A percentile compares a stretch with the other conserved stretches of the same genome.
Evolutionary conservation across 495 filamentous ascomycete genomes (phyloP).

Genomic region (Copromyces sp.): DNA sequence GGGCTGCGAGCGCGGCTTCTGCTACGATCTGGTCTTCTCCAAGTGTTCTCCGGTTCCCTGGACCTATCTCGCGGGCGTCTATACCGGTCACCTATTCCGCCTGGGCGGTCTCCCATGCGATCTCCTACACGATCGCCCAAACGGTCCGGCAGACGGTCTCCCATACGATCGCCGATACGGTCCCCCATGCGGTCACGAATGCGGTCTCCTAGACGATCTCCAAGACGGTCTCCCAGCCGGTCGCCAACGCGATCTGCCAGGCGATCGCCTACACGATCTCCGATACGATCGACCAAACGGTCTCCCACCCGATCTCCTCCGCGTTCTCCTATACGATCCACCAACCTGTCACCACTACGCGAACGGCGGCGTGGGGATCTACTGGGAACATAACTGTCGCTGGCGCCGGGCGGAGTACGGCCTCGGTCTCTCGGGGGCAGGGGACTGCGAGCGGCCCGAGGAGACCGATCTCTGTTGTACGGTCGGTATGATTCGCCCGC

Average conservation of each 20-base stretch:
- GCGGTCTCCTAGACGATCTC: not conserved
- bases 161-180: not conserved
- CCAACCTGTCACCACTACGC: constrained; percentile 15
- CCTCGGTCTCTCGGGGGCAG: constrained; percentile 27
- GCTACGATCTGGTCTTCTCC: constrained; percentile 22
- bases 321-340: constrained; percentile 13
- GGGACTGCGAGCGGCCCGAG: constrained; percentile 33
- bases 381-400: constrained; percentile 27
- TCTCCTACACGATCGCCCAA: not conserved
- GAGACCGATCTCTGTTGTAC: constrained; percentile 36
- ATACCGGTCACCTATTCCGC: constrained; percentile 24
- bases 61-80: constrained; percentile 19
- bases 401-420: constrained; percentile 21
- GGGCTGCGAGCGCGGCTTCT: constrained; percentile 31
- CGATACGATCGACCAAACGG: constrained; percentile 18
- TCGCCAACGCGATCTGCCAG: constrained; percentile 25
- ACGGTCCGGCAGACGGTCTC: not conserved
- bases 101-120: constrained; percentile 9
- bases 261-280: constrained; percentile 26
- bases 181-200: not conserved
- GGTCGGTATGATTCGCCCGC: constrained; percentile 48
- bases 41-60: constrained; percentile 18
- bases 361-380: constrained; percentile 26
- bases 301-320: constrained; percentile 9
- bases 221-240: constrained; percentile 9